Conservation (phyloP, 2,329 filamentous ascomycete species). For the Epichloe brachyelytri region DNA sequence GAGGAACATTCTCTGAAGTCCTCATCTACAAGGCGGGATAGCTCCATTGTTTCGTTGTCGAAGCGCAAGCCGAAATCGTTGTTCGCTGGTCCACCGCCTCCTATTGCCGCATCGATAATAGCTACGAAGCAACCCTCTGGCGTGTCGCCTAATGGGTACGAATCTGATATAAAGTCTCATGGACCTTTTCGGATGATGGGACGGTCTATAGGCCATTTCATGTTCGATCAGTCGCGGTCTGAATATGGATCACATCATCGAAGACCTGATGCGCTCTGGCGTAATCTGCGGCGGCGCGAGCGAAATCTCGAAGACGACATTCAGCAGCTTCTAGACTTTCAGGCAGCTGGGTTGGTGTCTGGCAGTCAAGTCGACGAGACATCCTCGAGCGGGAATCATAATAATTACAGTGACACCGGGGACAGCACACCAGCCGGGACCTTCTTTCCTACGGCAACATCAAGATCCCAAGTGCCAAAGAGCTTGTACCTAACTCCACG, state of each 20-base stretch:
- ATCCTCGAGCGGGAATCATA: constrained; percentile 10
- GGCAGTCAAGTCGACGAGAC: constrained; percentile 18
- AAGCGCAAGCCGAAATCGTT: constrained; percentile 22
- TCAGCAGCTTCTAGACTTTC: constrained; percentile 35
- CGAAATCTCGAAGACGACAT: constrained; percentile 32
- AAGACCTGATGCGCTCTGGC: constrained; percentile 31
- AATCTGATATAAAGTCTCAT: constrained; percentile 6
- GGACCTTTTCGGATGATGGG: constrained; percentile 5
- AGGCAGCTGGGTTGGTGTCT: constrained; percentile 30
- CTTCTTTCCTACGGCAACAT: constrained; percentile 25
- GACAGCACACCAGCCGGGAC: constrained; percentile 29
- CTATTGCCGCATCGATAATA: constrained; percentile 32
- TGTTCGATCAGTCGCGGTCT: constrained; percentile 24
- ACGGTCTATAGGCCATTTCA: constrained; percentile 17
- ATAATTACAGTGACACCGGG: constrained; percentile 26
- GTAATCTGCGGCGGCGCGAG: constrained; percentile 32
- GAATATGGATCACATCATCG: neutral
- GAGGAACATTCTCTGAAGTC: constrained; percentile 7
- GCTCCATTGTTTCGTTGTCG: constrained; percentile 19
- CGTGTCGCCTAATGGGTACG: constrained; percentile 5
- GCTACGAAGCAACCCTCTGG: constrained; percentile 11
- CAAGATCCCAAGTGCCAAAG: constrained; percentile 26
- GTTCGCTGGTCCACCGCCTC: constrained; percentile 37
- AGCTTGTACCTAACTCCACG: constrained; percentile 29
- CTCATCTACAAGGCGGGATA: constrained; percentile 13